Conservation (phyloP, 768 basidiomycete genomes). For the Pulveroboletus sp. region DNA sequence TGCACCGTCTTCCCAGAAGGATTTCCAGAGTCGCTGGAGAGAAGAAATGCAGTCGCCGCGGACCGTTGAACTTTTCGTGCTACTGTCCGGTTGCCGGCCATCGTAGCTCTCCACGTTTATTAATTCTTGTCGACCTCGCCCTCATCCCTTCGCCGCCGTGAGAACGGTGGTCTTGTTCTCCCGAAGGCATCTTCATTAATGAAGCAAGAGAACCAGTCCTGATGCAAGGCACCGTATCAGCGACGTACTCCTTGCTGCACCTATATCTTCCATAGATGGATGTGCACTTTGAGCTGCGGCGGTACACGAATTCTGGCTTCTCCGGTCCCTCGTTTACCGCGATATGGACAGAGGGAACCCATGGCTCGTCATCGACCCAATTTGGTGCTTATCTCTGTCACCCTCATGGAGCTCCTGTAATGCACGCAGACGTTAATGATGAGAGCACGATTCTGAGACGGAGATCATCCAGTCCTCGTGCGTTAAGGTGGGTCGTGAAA, state of each 20-base stretch:
- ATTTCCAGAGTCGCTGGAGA: conserved; percentile 5
- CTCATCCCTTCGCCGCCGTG: conserved; percentile 7
- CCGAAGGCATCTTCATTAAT: conserved; percentile 26
- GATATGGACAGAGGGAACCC: conserved; percentile 13
- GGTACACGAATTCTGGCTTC: conserved; percentile 3
- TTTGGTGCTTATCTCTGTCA: conserved; percentile 5
- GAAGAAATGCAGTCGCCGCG: conserved; percentile 16
- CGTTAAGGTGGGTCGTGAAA: conserved; percentile 27
- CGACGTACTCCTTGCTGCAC: conserved; percentile 6
- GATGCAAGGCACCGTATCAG: conserved; percentile 11
- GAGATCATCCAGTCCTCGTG: conserved; percentile 26
- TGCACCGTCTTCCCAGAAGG: conserved; percentile 14
- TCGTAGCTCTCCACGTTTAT: conserved; percentile 7
- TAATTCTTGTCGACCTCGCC: conserved; percentile 9
- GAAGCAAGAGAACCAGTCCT: conserved; percentile 23
- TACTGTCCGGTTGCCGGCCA: neutral
- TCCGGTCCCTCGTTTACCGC: conserved; percentile 12
- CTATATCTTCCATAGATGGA: conserved; percentile 16
- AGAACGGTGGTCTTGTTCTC: conserved; percentile 9
- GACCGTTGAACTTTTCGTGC: conserved; percentile 2
- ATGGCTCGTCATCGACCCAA: conserved; percentile 4
- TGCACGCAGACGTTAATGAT: conserved; percentile 12
- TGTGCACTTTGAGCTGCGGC: conserved; percentile 3
- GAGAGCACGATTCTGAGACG: conserved; percentile 13
- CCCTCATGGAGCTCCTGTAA: conserved; percentile 6